Evolutionary conservation across 352 stramenopile genomes (phyloP), one percentile per base, ranked within the genome.

Genomic region (Albugo laibachii): DNA sequence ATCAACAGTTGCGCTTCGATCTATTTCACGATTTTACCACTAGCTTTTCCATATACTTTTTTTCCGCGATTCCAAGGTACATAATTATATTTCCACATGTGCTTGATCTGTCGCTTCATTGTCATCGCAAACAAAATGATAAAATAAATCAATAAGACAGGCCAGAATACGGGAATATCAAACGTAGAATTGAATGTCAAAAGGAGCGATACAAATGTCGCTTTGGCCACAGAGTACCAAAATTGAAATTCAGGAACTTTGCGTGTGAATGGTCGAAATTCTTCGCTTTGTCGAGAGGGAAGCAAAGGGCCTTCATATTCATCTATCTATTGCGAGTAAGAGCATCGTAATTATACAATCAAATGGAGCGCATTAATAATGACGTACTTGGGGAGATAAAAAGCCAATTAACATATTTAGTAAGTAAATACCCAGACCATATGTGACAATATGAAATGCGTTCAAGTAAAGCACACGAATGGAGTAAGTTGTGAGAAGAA

Each of bases 81-180:
- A 64, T 98, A 98, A 61, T 96, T 97, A 75, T 98, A 91, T 70
- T 98, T 98, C 77, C 96, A 97, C 95, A 99, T 99, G 69, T 99
- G 95, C 63, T 95, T 89, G 67, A 99, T 97, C 77, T 98, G 94
- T 59, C 92, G 81, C 73, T 98, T 98, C 94, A 98, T 98, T 15
- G 95, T 98, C 57, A 98, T 80, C 65, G 96, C 86, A 59, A 99
- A 98, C 14, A 99, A 76, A 46, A 96, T 78, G 58, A 97, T 92
- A 65, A 99, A 99, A 77, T 99, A 99, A 53, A 99, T 73, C 21
- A 99, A 66, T 50, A 99, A 61, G 58, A 99, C 98, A 15, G 95
- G 95, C 95, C 95, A 99, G 68, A 98, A 99, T 6, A 98, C 95
- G 0, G 94, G 95, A 42, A 99, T 70, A 74, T 99, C 93, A 63